A percentile compares a stretch with the other conserved stretches of the same genome.
phyloP scores from a whole-genome alignment of 768 basidiomycete genomes.

The Phylloporus arenicola region DNA sequence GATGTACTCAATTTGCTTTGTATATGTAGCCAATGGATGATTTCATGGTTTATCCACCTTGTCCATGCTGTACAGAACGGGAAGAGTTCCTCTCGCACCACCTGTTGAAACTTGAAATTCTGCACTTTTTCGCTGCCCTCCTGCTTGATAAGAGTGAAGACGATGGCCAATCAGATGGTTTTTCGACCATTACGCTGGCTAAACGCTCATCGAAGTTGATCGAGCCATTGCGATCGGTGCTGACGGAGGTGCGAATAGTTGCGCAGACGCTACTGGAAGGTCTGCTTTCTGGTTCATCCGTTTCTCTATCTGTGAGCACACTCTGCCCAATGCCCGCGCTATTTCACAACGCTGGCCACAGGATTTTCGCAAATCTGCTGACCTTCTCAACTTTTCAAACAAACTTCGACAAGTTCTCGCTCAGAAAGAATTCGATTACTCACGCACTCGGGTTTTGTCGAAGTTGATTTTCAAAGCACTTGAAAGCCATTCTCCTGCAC shows the following conservation, averaged over 20 bases:
- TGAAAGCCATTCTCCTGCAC: constrained; percentile 29
- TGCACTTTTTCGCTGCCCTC: constrained; percentile 39
- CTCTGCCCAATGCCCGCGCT: background rate
- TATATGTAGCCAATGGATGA: constrained; percentile 47
- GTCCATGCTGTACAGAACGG: constrained; percentile 23
- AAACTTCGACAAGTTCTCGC: constrained; percentile 41
- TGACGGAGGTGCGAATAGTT: constrained; percentile 16
- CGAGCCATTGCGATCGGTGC: constrained; percentile 20
- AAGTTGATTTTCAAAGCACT: constrained; percentile 47
- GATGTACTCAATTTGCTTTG: constrained; percentile 20
- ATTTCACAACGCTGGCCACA: constrained; percentile 16
- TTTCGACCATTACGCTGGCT: background rate
- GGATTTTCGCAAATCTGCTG: constrained; percentile 31
- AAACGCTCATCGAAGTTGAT: constrained; percentile 9
- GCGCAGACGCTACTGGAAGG: constrained; percentile 17
- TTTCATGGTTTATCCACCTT: constrained; percentile 38
- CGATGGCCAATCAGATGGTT: background rate
- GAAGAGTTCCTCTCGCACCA: constrained; percentile 26
- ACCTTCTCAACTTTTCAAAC: constrained; percentile 35
- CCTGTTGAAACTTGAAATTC: constrained; percentile 34
- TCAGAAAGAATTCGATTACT: constrained; percentile 53
- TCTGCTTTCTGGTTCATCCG: constrained; percentile 11
- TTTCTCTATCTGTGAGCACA: constrained; percentile 22
- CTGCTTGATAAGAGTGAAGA: constrained; percentile 33
- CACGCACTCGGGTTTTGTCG: constrained; percentile 54